phyloP scores from a whole-genome alignment of 805 yeast species.

The Candida incommunis region DNA sequence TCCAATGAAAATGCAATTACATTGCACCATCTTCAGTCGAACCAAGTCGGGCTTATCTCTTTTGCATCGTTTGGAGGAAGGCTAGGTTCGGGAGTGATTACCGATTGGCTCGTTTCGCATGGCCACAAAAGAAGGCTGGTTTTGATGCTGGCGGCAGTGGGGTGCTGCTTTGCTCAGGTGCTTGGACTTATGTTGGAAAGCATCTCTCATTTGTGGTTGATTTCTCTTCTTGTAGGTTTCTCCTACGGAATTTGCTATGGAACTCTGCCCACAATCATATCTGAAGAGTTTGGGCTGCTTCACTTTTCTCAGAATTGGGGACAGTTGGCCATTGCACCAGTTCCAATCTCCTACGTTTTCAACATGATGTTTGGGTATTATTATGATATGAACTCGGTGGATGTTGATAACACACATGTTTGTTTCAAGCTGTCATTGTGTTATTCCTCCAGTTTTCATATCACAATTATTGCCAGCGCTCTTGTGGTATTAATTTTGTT shows the following conservation, averaged over 20 bases:
- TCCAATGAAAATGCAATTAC: conserved; percentile 20
- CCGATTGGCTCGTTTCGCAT: conserved; percentile 27
- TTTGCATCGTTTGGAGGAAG: conserved; percentile 56
- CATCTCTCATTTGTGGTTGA: conserved; percentile 28
- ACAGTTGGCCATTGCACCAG: conserved; percentile 49
- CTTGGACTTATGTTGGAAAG: conserved; percentile 36
- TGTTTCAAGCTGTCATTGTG: not conserved
- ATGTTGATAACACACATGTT: not conserved
- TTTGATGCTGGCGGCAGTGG: conserved; percentile 31
- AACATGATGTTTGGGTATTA: conserved; percentile 49
- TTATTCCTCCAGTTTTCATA: not conserved
- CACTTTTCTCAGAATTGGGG: conserved; percentile 68
- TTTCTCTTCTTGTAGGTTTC: conserved; percentile 47
- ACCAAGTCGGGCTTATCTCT: conserved; percentile 62
- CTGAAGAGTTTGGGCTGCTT: conserved; percentile 58
- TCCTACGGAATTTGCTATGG: conserved; percentile 67
- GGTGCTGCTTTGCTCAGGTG: conserved; percentile 39
- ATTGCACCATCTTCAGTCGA: conserved; percentile 36
- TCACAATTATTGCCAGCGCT: not conserved
- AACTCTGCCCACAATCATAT: conserved; percentile 59
- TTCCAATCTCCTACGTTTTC: conserved; percentile 42
- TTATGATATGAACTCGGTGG: conserved; percentile 34
- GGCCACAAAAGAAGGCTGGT: conserved; percentile 31
- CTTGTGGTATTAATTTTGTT: not conserved
- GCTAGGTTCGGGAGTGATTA: conserved; percentile 44